Evolutionary conservation across 106 monocot genomes (phyloP).

Genomic region (Dactylorhiza incarnata): DNA sequence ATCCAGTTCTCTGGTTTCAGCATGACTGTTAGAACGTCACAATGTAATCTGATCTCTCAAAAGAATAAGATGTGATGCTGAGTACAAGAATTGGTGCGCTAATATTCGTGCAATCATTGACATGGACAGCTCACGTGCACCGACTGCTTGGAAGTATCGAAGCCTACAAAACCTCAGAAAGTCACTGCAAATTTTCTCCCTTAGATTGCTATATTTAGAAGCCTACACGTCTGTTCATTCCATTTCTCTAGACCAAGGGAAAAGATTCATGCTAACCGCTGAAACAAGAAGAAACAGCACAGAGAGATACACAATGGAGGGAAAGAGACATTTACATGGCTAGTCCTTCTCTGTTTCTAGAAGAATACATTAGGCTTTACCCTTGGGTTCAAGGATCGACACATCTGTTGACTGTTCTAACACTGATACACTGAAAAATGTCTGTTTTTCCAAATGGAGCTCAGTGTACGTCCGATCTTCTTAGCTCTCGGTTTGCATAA

Average conservation of each 20-base stretch:
- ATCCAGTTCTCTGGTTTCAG: too few relatives aligned
- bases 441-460: slow-evolving; percentile 40
- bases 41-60: too few relatives aligned
- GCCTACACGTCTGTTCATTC: background rate
- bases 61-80: too few relatives aligned
- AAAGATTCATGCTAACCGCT: background rate
- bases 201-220: slow-evolving; percentile 3
- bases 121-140: too few relatives aligned
- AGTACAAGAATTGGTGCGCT: too few relatives aligned
- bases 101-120: too few relatives aligned
- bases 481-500: slow-evolving; percentile 23
- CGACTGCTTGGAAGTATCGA: too few relatives aligned
- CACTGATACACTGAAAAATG: slow-evolving; percentile 32
- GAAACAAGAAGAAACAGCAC: background rate
- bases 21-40: too few relatives aligned
- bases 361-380: slow-evolving; percentile 32
- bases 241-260: background rate
- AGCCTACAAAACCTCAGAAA: too few relatives aligned
- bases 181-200: too few relatives aligned
- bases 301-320: background rate
- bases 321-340: slow-evolving; percentile 3
- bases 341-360: background rate
- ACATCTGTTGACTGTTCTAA: slow-evolving; percentile 3
- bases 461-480: slow-evolving; percentile 32
- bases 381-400: background rate